Evolutionary conservation across 768 basidiomycete species (phyloP).

Genomic region (Daedaleopsis nitida): DNA sequence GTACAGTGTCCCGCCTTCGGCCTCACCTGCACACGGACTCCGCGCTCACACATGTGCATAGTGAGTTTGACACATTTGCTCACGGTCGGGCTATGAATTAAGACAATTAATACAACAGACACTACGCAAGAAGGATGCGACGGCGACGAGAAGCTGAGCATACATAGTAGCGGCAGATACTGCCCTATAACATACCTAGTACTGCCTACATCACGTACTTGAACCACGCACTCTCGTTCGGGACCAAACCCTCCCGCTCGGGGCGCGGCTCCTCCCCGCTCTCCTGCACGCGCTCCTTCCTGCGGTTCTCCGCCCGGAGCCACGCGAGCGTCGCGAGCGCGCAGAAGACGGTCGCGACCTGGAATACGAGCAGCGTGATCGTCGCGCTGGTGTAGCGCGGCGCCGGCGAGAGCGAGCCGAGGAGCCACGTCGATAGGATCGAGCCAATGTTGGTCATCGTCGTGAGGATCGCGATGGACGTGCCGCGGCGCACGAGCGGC

Average conservation of each 20-base stretch:
- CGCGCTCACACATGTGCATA: no score
- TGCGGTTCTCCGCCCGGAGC: slow-evolving; percentile 1
- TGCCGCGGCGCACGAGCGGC: slow-evolving; percentile 58
- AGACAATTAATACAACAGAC: no score
- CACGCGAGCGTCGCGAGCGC: not conserved
- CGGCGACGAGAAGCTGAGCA: not conserved
- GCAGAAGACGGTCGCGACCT: slow-evolving; percentile 35
- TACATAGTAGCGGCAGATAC: not conserved
- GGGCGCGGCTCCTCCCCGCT: not conserved
- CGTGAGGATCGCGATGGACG: slow-evolving; percentile 57
- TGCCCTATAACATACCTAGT: not conserved
- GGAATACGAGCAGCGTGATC: slow-evolving; percentile 36
- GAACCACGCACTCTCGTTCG: slow-evolving; percentile 15
- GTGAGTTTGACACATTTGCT: no score
- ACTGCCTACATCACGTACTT: slow-evolving; percentile 10
- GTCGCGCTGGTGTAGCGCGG: slow-evolving; percentile 55
- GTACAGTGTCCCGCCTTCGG: no score
- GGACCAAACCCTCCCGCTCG: not conserved
- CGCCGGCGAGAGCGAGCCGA: slow-evolving; percentile 50
- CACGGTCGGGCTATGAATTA: no score
- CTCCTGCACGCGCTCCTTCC: slow-evolving; percentile 4
- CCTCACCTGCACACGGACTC: no score
- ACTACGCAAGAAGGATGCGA: no score
- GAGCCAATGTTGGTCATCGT: slow-evolving; percentile 62
- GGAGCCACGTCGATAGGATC: slow-evolving; percentile 62